phyloP scores from a whole-genome alignment of 768 basidiomycete genomes.

The Amanita pseudoporphyria region DNA sequence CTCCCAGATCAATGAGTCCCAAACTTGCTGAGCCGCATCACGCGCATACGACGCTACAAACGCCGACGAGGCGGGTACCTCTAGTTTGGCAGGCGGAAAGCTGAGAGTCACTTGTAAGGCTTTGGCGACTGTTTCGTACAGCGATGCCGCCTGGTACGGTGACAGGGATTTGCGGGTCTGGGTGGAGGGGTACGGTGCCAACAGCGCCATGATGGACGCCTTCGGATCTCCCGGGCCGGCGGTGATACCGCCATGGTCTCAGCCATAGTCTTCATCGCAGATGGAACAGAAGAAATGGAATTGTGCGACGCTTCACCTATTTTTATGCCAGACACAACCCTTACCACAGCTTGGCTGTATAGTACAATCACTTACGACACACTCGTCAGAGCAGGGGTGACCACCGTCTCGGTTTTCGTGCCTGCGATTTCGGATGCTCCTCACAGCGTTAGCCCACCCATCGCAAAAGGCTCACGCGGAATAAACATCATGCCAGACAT shows the following conservation, averaged over 20 bases:
- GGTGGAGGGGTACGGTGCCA: constrained; percentile 38
- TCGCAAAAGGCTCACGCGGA: constrained; percentile 61
- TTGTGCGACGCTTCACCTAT: constrained; percentile 40
- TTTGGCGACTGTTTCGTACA: constrained; percentile 39
- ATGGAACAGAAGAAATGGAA: constrained; percentile 87
- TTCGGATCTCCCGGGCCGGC: too few species aligned
- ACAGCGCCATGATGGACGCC: constrained; percentile 20
- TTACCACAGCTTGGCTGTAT: constrained; percentile 6
- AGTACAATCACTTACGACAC: constrained; percentile 80
- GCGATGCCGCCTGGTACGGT: constrained; percentile 37
- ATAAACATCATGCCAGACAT: constrained; percentile 64
- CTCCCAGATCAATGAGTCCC: constrained; percentile 56
- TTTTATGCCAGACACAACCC: not conserved
- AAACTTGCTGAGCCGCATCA: constrained; percentile 40
- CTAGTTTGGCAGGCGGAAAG: constrained; percentile 37
- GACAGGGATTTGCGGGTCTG: constrained; percentile 37
- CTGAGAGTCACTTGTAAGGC: constrained; percentile 37
- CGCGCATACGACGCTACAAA: constrained; percentile 52
- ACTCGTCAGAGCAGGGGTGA: constrained; percentile 66
- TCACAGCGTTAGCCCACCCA: constrained; percentile 27
- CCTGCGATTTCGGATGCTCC: constrained; percentile 22
- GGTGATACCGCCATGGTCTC: constrained; percentile 15
- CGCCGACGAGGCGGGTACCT: constrained; percentile 30
- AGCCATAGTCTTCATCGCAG: constrained; percentile 65
- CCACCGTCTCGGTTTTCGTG: constrained; percentile 56